A percentile compares a stretch with the other conserved stretches of the same genome.
phyloP scores from a whole-genome alignment of 805 yeast genomes.

The Schwanniomyces sp. region DNA sequence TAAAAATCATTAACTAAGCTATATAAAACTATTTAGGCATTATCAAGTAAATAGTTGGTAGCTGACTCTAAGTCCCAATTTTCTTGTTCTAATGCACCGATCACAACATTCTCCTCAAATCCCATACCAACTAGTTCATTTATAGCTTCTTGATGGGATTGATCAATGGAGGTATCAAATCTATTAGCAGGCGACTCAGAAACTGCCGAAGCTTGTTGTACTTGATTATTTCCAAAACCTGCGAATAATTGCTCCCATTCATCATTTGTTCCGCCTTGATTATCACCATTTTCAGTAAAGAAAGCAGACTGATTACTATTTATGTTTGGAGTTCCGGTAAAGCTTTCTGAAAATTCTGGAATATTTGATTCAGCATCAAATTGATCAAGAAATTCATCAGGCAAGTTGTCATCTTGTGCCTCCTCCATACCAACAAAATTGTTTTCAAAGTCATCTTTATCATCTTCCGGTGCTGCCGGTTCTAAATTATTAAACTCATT shows the following conservation, averaged over 20 bases:
- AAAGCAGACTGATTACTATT: not conserved
- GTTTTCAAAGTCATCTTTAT: conserved; percentile 32
- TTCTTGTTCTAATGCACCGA: conserved; percentile 64
- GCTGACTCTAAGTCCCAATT: conserved; percentile 82
- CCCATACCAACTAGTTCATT: conserved; percentile 91
- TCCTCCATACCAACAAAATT: conserved; percentile 40
- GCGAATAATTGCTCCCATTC: conserved; percentile 96
- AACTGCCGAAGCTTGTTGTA: conserved; percentile 5
- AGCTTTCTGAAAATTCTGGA: conserved; percentile 26
- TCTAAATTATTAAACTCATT: conserved; percentile 37
- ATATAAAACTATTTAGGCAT: conserved; percentile 40
- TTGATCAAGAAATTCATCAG: conserved; percentile 30
- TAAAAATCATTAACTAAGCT: not conserved
- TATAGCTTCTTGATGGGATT: conserved; percentile 56
- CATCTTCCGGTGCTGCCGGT: conserved; percentile 27
- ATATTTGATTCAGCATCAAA: conserved; percentile 21
- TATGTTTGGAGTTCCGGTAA: conserved; percentile 23
- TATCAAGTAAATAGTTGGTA: conserved; percentile 79
- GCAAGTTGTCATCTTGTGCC: conserved; percentile 27
- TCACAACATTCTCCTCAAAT: conserved; percentile 63
- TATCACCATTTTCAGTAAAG: conserved; percentile 5
- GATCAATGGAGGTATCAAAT: conserved; percentile 7
- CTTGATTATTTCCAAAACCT: conserved; percentile 65
- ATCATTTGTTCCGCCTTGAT: conserved; percentile 34
- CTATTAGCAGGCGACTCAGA: not conserved